These are phyloP conservation scores for Gastroboletus turbinatus DNA, from an alignment of 1,284 basidiomycete genomes.

Conservation along the genomic window DNA sequence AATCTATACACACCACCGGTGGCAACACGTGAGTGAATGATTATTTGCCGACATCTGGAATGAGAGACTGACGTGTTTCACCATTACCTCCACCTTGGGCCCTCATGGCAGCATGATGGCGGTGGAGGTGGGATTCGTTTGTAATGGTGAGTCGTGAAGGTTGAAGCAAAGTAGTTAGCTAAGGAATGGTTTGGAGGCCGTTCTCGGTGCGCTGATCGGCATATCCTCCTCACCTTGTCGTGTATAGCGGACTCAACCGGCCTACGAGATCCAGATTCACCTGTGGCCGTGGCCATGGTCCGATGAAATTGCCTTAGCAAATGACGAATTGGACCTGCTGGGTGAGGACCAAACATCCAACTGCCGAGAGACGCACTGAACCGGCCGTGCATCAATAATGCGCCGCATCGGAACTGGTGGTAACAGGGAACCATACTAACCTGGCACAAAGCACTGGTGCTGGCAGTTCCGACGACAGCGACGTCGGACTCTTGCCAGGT, in stretches of 20 bases:
- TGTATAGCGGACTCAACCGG: slow-evolving; percentile 49
- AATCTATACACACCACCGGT: slow-evolving; percentile 50
- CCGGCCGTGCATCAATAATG: slow-evolving; percentile 22
- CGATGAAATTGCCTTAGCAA: slow-evolving; percentile 21
- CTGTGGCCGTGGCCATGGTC: slow-evolving; percentile 30
- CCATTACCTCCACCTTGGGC: slow-evolving; percentile 58
- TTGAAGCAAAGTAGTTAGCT: slow-evolving; percentile 59
- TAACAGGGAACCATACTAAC: slow-evolving; percentile 12
- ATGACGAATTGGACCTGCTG: slow-evolving; percentile 22
- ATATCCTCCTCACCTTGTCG: slow-evolving; percentile 48
- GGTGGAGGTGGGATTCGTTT: slow-evolving; percentile 78
- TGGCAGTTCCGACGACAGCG: not conserved
- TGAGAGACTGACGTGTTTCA: slow-evolving; percentile 63
- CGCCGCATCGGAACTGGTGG: slow-evolving; percentile 14
- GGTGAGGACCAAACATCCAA: slow-evolving; percentile 28
- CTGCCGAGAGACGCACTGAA: slow-evolving; percentile 13
- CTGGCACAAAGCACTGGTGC: slow-evolving; percentile 7
- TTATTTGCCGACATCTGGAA: slow-evolving; percentile 18
- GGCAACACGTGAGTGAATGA: slow-evolving; percentile 27
- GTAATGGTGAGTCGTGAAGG: slow-evolving; percentile 60
- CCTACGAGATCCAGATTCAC: slow-evolving; percentile 32
- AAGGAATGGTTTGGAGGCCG: slow-evolving; percentile 19
- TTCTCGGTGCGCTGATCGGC: slow-evolving; percentile 22
- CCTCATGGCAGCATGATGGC: slow-evolving; percentile 75
- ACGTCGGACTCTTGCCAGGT: not conserved